Percentiles rank a stretch among this genome's conserved stretches.
phyloP scores from a whole-genome alignment of 176 grass and related monocot species.

The Zoysia pacifica region DNA sequence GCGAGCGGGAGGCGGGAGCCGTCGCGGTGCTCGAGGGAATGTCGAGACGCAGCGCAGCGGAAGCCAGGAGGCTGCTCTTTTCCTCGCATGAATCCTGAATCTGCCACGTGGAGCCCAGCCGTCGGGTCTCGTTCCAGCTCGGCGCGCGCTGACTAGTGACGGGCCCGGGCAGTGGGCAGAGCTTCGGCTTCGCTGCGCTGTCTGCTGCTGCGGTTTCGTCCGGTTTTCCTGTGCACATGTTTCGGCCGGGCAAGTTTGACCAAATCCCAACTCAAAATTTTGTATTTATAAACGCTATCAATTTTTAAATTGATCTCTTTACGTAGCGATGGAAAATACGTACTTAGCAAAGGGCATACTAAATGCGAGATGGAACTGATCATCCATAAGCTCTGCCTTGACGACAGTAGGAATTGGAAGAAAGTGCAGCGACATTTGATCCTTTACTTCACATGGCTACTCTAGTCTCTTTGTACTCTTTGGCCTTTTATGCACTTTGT shows the following conservation, averaged over 20 bases:
- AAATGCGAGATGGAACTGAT: no score
- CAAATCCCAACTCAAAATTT: not conserved
- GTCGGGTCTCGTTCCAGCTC: not conserved
- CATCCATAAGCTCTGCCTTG: no score
- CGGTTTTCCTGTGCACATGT: not conserved
- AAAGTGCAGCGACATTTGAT: no score
- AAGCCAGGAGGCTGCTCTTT: not conserved
- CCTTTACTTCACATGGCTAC: no score
- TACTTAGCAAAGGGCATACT: no score
- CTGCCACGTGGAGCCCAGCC: not conserved
- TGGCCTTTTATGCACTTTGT: no score
- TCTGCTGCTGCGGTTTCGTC: not conserved
- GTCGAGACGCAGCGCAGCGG: not conserved
- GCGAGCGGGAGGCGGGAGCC: conserved; percentile 2
- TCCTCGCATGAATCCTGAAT: not conserved
- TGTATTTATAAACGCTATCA: no score
- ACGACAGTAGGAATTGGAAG: no score
- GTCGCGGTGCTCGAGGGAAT: not conserved
- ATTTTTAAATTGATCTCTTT: no score
- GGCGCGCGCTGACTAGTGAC: not conserved
- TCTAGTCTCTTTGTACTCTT: no score
- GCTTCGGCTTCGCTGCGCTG: not conserved
- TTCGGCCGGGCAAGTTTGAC: not conserved
- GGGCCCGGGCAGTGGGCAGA: no score
- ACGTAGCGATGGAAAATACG: no score